These are phyloP conservation scores for Tricholoma terreum DNA, from an alignment of 768 basidiomycete genomes.

Conservation along the genomic window DNA sequence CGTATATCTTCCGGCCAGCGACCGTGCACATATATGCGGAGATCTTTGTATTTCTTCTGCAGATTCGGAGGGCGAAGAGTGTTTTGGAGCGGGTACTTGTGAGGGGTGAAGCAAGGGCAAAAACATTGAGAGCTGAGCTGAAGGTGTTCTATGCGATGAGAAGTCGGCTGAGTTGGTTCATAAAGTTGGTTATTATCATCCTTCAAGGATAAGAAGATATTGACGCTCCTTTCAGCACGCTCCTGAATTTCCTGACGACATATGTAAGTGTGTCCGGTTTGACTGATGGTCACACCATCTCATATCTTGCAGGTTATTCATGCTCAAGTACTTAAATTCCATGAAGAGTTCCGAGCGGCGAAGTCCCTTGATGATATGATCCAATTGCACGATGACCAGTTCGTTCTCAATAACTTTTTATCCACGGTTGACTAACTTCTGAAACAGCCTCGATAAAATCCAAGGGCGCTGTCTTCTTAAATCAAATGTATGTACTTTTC, in stretches of 20 bases:
- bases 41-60: constrained; percentile 69
- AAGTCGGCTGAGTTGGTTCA: constrained; percentile 78
- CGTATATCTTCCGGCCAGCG: constrained; percentile 67
- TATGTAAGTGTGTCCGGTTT: constrained; percentile 45
- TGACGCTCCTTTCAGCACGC: constrained; percentile 10
- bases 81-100: constrained; percentile 70
- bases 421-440: background rate
- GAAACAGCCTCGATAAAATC: constrained; percentile 56
- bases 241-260: constrained; percentile 66
- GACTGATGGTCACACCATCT: background rate
- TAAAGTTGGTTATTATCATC: constrained; percentile 56
- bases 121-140: constrained; percentile 41
- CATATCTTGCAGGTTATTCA: constrained; percentile 57
- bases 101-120: constrained; percentile 40
- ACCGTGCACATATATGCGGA: constrained; percentile 58
- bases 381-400: constrained; percentile 66
- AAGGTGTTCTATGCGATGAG: constrained; percentile 77
- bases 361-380: constrained; percentile 79
- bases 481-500: constrained; percentile 41
- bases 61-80: constrained; percentile 70
- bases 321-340: constrained; percentile 57
- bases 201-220: background rate
- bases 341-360: constrained; percentile 47
- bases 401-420: constrained; percentile 23
- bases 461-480: constrained; percentile 63